These are phyloP conservation scores for Suhomyces atakaporum DNA, from an alignment of 1,139 yeast species.

Conservation along the genomic window DNA sequence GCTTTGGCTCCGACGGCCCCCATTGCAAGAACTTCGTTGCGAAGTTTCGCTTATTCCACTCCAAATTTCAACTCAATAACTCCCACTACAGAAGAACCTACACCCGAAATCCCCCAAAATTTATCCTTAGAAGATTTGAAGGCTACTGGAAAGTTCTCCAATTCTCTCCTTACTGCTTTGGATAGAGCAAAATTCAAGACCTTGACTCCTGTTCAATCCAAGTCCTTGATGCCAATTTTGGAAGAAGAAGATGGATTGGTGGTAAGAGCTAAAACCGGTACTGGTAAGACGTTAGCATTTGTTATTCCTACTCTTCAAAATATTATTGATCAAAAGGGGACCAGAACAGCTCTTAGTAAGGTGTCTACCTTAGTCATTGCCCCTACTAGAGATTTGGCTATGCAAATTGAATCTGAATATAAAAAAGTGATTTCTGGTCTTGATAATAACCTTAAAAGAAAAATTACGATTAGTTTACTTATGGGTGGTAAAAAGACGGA, in stretches of 20 bases:
- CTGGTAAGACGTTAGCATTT: slow-evolving; percentile 92
- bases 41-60: not conserved
- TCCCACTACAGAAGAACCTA: not conserved
- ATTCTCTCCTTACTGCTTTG: slow-evolving; percentile 32
- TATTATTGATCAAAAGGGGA: slow-evolving; percentile 15
- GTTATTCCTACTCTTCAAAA: slow-evolving; percentile 72
- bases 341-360: slow-evolving; percentile 18
- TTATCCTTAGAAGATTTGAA: slow-evolving; percentile 10
- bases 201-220: slow-evolving; percentile 80
- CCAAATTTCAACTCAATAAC: slow-evolving; percentile 1
- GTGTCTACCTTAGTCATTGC: slow-evolving; percentile 71
- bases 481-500: slow-evolving; percentile 43
- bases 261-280: slow-evolving; percentile 92
- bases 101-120: slow-evolving; percentile 1
- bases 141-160: slow-evolving; percentile 14
- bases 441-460: slow-evolving; percentile 15
- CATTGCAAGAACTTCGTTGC: not conserved
- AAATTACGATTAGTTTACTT: slow-evolving; percentile 27
- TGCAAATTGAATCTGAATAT: slow-evolving; percentile 75
- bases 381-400: slow-evolving; percentile 92
- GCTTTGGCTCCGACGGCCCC: not conserved
- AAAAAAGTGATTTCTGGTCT: slow-evolving; percentile 38
- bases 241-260: slow-evolving; percentile 63
- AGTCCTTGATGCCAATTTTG: slow-evolving; percentile 68
- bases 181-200: slow-evolving; percentile 42